Percentiles rank a stretch among this genome's conserved stretches.
These are phyloP conservation scores for Penicillium macrosclerotiorum DNA, from an alignment of 495 filamentous ascomycete species.

Conservation along the genomic window DNA sequence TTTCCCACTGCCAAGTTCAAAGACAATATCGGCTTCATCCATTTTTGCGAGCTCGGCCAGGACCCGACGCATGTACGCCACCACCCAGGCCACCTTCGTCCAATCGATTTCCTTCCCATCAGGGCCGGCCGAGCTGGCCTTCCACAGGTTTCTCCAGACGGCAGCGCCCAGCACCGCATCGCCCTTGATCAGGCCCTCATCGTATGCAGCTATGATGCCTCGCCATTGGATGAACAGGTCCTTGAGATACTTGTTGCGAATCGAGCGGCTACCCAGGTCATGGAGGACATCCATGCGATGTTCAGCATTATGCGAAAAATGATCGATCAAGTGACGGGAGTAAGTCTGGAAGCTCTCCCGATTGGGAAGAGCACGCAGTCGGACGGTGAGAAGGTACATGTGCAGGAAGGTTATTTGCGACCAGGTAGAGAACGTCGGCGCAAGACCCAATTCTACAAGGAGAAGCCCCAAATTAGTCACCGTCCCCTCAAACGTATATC, in stretches of 20 bases:
- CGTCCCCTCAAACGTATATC: not conserved
- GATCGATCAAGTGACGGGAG: conserved; percentile 79
- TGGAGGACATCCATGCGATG: conserved; percentile 77
- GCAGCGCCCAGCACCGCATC: conserved; percentile 85
- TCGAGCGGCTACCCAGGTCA: conserved; percentile 57
- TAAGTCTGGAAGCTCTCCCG: conserved; percentile 57
- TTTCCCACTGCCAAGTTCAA: conserved; percentile 26
- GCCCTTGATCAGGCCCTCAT: conserved; percentile 79
- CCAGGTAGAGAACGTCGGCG: conserved; percentile 90
- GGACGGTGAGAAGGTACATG: conserved; percentile 90
- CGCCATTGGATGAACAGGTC: conserved; percentile 92
- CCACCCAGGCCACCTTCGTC: conserved; percentile 66
- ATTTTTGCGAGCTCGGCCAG: conserved; percentile 62
- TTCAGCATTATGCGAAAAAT: conserved; percentile 92
- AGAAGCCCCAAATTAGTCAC: not conserved
- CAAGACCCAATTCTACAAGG: conserved; percentile 56
- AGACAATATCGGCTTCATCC: conserved; percentile 54
- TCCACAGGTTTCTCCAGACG: conserved; percentile 91
- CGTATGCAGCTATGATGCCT: conserved; percentile 76
- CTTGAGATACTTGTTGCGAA: conserved; percentile 84
- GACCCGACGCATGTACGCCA: conserved; percentile 73
- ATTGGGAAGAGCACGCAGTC: conserved; percentile 70
- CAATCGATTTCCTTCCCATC: conserved; percentile 62
- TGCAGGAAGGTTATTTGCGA: conserved; percentile 93
- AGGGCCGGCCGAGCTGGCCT: conserved; percentile 49